Percentiles rank a stretch among this genome's conserved stretches.
Evolutionary conservation across 139 green algal genomes (phyloP).

Genomic region (Edaphochlamys debaryana): DNA sequence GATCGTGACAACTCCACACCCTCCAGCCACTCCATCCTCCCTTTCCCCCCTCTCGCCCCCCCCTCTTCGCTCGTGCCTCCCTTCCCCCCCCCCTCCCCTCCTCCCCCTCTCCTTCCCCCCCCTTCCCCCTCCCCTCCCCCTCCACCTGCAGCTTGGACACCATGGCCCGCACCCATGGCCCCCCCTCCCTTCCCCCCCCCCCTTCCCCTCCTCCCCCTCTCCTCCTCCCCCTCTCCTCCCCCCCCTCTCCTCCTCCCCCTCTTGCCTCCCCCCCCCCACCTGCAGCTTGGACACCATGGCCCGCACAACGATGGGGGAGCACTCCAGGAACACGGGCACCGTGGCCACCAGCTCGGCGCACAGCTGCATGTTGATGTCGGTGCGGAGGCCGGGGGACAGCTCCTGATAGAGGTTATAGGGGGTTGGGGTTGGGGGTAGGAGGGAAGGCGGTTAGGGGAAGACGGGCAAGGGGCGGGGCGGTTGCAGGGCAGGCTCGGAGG

Average conservation of each 20-base stretch:
- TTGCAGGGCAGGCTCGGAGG: too few species aligned
- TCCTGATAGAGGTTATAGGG: too few species aligned
- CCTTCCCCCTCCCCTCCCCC: too few species aligned
- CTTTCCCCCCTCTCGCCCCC: too few species aligned
- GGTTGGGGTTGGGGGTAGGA: too few species aligned
- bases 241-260: background rate
- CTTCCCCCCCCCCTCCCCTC: too few species aligned
- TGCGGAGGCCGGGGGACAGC: conserved; percentile 51
- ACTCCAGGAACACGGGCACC: conserved; percentile 56
- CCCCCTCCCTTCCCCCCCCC: background rate
- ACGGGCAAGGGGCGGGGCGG: background rate
- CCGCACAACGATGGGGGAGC: conserved; percentile 45
- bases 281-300: background rate
- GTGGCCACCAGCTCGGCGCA: conserved; percentile 52
- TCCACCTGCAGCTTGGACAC: background rate
- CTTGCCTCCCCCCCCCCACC: too few species aligned
- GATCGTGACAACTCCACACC: too few species aligned
- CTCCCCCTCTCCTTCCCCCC: too few species aligned
- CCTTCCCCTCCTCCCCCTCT: background rate
- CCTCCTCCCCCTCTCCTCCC: too few species aligned
- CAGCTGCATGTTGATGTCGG: conserved; percentile 57
- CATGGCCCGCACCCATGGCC: background rate
- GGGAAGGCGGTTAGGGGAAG: background rate
- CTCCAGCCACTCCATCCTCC: too few species aligned
- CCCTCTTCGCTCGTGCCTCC: too few species aligned